Base-by-base conservation (phyloP, 83 land plant genomes). In the Thuja plicata region DNA sequence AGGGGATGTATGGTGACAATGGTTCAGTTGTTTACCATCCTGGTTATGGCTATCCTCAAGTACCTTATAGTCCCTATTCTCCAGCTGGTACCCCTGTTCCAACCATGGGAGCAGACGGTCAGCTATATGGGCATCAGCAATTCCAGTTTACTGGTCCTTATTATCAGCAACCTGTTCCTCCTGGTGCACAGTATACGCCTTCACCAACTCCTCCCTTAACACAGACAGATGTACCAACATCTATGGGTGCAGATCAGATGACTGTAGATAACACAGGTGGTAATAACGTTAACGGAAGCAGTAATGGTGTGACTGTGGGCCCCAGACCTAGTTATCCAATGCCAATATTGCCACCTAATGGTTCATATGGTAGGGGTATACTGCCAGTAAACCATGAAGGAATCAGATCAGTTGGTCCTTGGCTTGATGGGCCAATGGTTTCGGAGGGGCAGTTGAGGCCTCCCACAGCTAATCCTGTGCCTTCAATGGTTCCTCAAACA, bases 1-100 rank as follows among this genome's bases (percentile, higher is more conserved):
- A 95, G 97, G 95, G 94, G 79, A 91, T 90, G 70, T 95, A 94
- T 92, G 97, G 97, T 4, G 97, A 95, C 54, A 92, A 90, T 84
- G 91, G 92, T 48, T 90, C 94, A 38, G 76, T 92, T 54, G 85
- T 93, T 91, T 95, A 94, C 83, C 91, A 90, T 70, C 95, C 87
- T 87, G 92, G 93, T 3, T 94, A 89, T 92, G 97, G 97, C 0
- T 95, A 95, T 16, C 94, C 95, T 4, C 94, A 95, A 85, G 92
- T 89, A 1, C 91, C 95, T 8, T 95, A 94, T 80, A 91, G 90
- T 4, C 91, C 95, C 19, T 95, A 94, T 88, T 90, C 95, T 5
- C 93, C 94, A 11, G 83, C 92, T 12, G 90, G 86, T 32, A 92
- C 95, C 17, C 92, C 95, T 35, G 92, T 91, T 70, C 94, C 97